Evolutionary conservation across 768 basidiomycete species (phyloP).

Genomic region (Saitozyma podzolica): DNA sequence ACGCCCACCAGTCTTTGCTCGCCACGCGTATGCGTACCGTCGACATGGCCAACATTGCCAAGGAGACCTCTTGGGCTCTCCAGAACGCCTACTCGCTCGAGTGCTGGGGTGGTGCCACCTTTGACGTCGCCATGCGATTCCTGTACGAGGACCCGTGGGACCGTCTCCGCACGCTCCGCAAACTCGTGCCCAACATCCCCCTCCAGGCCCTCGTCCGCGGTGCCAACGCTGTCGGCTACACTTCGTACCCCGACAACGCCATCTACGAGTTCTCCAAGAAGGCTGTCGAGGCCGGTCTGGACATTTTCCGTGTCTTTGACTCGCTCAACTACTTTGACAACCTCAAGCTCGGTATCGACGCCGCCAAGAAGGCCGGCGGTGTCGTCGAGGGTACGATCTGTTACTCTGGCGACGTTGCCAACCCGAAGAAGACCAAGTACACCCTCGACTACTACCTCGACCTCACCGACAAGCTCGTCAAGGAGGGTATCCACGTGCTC

Average conservation of each 20-base stretch:
- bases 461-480: constrained; percentile 87
- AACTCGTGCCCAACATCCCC: constrained; percentile 96
- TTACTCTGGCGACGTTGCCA: constrained; percentile 96
- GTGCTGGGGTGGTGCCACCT: constrained; percentile 99
- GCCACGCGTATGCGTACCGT: constrained; percentile 93
- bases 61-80: constrained; percentile 91
- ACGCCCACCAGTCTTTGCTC: constrained; percentile 95
- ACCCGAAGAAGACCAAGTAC: constrained; percentile 93
- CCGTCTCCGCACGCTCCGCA: constrained; percentile 85
- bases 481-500: constrained; percentile 93
- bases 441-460: constrained; percentile 96
- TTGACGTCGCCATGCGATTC: constrained; percentile 99
- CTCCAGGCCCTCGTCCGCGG: constrained; percentile 98
- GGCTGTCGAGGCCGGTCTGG: constrained; percentile 98
- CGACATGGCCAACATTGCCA: constrained; percentile 98
- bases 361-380: constrained; percentile 99
- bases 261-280: constrained; percentile 99
- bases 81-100: constrained; percentile 95
- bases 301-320: constrained; percentile 99
- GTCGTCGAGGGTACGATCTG: constrained; percentile 96
- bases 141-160: constrained; percentile 99
- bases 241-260: constrained; percentile 96
- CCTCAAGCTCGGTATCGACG: constrained; percentile 98
- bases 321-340: constrained; percentile 98
- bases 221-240: constrained; percentile 98